These are phyloP conservation scores for Alternaria incomplexa DNA, from an alignment of 2,329 filamentous ascomycete genomes.

Conservation along the genomic window DNA sequence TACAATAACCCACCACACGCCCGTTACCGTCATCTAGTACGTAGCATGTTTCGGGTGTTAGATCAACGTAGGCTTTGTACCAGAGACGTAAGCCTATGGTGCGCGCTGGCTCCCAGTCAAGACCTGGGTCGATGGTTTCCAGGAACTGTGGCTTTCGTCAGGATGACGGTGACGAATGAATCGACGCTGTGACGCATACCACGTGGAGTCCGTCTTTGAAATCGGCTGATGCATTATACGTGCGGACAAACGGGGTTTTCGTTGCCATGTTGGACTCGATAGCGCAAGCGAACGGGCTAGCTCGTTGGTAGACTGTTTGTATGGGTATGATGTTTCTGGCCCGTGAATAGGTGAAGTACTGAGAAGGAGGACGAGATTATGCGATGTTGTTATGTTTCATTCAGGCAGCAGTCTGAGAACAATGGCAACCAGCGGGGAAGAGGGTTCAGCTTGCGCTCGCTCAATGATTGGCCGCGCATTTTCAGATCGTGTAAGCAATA, in stretches of 20 bases:
- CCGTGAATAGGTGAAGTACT: too few species aligned
- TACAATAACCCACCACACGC: slow-evolving; percentile 47
- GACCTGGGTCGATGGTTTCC: slow-evolving; percentile 26
- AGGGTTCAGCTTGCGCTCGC: neutral
- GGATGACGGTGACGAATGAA: neutral
- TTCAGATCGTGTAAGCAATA: neutral
- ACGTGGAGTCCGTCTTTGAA: slow-evolving; percentile 24
- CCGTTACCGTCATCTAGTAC: slow-evolving; percentile 45
- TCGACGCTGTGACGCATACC: slow-evolving; percentile 6
- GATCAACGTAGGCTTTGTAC: slow-evolving; percentile 42
- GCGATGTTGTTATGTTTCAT: neutral
- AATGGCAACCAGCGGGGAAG: neutral
- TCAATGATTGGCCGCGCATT: neutral
- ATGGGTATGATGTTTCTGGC: too few species aligned
- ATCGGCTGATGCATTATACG: slow-evolving; percentile 23
- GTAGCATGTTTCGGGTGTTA: slow-evolving; percentile 41
- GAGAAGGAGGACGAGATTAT: too few species aligned
- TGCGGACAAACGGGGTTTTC: slow-evolving; percentile 22
- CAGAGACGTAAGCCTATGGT: slow-evolving; percentile 42
- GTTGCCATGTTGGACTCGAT: slow-evolving; percentile 1
- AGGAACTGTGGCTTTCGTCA: slow-evolving; percentile 25
- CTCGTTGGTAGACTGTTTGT: too few species aligned
- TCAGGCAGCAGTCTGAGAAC: neutral
- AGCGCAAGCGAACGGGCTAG: neutral
- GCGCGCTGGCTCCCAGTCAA: slow-evolving; percentile 34